Evolutionary conservation across 1,139 yeast genomes (phyloP).

Genomic region (Yamadazyma aaseri): DNA sequence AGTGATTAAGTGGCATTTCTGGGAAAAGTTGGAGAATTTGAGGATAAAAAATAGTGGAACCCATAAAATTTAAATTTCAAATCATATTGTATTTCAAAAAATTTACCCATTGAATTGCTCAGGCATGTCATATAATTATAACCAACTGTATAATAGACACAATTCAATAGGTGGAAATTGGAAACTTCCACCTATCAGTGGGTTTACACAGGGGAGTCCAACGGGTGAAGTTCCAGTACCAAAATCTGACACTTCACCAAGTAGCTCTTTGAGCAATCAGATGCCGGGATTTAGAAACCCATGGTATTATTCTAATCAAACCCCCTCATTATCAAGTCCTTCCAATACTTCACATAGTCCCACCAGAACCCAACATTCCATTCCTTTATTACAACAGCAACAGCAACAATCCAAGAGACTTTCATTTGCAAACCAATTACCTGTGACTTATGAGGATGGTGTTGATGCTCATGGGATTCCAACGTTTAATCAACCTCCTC

Average conservation of each 20-base stretch:
- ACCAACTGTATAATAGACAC: constrained; percentile 25
- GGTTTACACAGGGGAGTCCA: constrained; percentile 12
- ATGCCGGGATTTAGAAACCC: constrained; percentile 44
- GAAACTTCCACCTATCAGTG: constrained; percentile 20
- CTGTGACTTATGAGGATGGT: constrained; percentile 52
- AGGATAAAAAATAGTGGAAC: not conserved
- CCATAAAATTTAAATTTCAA: not conserved
- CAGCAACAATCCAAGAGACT: constrained; percentile 33
- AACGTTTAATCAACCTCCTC: constrained; percentile 44
- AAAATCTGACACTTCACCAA: constrained; percentile 8
- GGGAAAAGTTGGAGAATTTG: not conserved
- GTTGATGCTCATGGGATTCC: constrained; percentile 16
- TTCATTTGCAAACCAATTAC: constrained; percentile 46
- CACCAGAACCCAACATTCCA: constrained; percentile 22
- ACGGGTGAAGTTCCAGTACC: constrained; percentile 4
- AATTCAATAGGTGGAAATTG: constrained; percentile 46
- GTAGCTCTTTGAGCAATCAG: not conserved
- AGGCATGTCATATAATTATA: constrained; percentile 22
- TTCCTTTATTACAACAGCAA: constrained; percentile 25
- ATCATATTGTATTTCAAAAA: too few species aligned
- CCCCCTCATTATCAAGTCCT: constrained; percentile 23
- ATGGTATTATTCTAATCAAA: constrained; percentile 36
- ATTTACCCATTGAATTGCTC: not conserved
- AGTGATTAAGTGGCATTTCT: too few species aligned
- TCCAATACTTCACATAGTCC: constrained; percentile 20